A percentile compares a stretch with the other conserved stretches of the same genome.
These are phyloP conservation scores for Rhodotorula glutinis DNA, from an alignment of 1,284 basidiomycete species.

Conservation along the genomic window DNA sequence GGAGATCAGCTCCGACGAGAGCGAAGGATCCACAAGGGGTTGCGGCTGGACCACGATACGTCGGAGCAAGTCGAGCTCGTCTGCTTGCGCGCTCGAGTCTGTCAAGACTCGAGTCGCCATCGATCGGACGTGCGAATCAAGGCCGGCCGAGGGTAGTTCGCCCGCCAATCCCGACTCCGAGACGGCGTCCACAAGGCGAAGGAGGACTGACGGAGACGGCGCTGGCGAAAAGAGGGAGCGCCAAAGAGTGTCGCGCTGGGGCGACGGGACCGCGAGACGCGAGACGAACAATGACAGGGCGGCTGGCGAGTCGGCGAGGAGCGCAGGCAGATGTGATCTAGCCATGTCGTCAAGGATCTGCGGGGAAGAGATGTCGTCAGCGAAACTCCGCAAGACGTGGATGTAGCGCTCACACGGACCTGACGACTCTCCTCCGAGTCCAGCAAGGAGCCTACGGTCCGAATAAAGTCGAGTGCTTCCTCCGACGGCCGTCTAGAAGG, in stretches of 20 bases:
- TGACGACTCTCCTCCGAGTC: not conserved
- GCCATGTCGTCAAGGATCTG: constrained; percentile 25
- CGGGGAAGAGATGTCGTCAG: not conserved
- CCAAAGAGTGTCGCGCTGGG: constrained; percentile 19
- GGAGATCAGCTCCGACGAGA: not conserved
- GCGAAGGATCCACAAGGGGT: constrained; percentile 8
- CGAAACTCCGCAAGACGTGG: too few species aligned
- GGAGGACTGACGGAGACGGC: constrained; percentile 15
- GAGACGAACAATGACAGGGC: constrained; percentile 14
- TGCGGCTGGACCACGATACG: constrained; percentile 19
- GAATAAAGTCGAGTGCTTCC: constrained; percentile 14
- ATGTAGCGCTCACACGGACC: not conserved
- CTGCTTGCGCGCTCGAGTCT: not conserved
- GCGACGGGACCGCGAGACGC: constrained; percentile 10
- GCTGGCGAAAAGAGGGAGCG: constrained; percentile 14
- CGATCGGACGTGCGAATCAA: constrained; percentile 26
- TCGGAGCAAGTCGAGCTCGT: constrained; percentile 25
- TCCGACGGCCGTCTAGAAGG: not conserved
- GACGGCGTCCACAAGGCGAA: constrained; percentile 20
- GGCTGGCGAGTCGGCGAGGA: constrained; percentile 7
- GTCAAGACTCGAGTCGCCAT: constrained; percentile 17
- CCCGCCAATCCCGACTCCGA: constrained; percentile 2
- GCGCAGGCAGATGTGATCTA: constrained; percentile 3
- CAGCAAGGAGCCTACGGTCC: not conserved
- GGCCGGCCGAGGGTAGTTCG: constrained; percentile 16